These are phyloP conservation scores for Astrothelium subdiscretum DNA, from an alignment of 495 filamentous ascomycete genomes.

Conservation along the genomic window DNA sequence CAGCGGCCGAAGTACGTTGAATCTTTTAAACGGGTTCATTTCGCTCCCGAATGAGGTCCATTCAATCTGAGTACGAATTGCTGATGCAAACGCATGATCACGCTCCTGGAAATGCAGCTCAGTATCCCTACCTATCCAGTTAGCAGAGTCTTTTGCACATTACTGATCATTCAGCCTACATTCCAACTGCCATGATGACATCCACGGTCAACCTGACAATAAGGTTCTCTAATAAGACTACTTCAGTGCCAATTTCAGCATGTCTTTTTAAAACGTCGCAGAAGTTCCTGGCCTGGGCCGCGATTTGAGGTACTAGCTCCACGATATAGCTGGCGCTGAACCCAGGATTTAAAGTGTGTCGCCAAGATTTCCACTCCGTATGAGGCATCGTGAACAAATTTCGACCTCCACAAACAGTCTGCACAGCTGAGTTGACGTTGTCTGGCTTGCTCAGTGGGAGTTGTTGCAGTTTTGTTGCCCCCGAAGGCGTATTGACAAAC, in stretches of 20 bases:
- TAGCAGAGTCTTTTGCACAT: background rate
- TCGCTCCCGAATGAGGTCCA: background rate
- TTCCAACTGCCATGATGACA: background rate
- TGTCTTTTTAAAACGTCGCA: background rate
- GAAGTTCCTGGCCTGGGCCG: background rate
- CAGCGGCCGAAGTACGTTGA: background rate
- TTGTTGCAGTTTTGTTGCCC: background rate
- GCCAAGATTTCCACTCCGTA: background rate
- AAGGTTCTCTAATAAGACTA: background rate
- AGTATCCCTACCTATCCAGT: background rate
- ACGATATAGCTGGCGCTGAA: background rate
- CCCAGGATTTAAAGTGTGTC: background rate
- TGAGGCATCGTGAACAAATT: background rate
- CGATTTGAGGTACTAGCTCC: background rate
- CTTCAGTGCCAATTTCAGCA: background rate
- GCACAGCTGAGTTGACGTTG: background rate
- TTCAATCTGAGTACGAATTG: background rate
- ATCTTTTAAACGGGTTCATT: background rate
- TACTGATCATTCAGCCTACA: background rate
- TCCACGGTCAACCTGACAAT: background rate
- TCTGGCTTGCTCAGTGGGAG: background rate
- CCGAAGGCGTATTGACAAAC: background rate
- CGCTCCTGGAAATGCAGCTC: background rate
- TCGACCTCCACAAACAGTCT: background rate
- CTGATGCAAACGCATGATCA: background rate